A percentile compares a stretch with the other conserved stretches of the same genome.
Evolutionary conservation across 2,329 filamentous ascomycete species (phyloP).

Genomic region (Aquanectria penicillioides): DNA sequence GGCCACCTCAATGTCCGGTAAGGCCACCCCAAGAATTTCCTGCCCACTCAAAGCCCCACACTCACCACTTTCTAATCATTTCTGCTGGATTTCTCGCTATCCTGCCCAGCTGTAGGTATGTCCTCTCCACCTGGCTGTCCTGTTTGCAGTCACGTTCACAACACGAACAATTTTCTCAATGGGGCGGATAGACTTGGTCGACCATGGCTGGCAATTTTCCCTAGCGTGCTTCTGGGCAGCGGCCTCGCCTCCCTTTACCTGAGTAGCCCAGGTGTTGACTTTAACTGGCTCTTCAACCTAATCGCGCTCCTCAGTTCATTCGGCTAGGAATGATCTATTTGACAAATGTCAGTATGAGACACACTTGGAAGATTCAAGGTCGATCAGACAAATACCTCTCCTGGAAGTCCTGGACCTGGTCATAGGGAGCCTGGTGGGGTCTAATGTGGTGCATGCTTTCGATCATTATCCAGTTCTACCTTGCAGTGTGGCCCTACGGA

Average conservation of each 20-base stretch:
- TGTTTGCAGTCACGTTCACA: too few relatives aligned
- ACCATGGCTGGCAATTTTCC: background rate
- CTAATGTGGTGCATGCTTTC: background rate
- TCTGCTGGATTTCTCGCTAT: background rate
- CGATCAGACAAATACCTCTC: background rate
- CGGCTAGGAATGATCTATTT: background rate
- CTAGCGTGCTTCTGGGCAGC: background rate
- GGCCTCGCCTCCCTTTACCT: background rate
- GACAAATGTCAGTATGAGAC: background rate
- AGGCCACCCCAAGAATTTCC: too few relatives aligned
- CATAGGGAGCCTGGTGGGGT: background rate
- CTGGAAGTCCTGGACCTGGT: background rate
- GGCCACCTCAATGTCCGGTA: background rate
- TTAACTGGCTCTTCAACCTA: background rate
- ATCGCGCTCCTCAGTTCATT: background rate
- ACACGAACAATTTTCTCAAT: background rate
- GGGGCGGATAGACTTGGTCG: background rate
- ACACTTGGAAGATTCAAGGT: background rate
- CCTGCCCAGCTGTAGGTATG: background rate
- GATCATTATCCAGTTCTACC: background rate
- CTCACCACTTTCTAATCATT: background rate
- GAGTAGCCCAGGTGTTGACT: background rate
- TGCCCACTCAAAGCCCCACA: too few relatives aligned
- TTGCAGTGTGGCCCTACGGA: background rate
- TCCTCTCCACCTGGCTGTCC: background rate